Percentiles rank a stretch among this genome's conserved stretches.
Conservation (phyloP, 805 yeast species). For the Cyberlindnera japonica region DNA sequence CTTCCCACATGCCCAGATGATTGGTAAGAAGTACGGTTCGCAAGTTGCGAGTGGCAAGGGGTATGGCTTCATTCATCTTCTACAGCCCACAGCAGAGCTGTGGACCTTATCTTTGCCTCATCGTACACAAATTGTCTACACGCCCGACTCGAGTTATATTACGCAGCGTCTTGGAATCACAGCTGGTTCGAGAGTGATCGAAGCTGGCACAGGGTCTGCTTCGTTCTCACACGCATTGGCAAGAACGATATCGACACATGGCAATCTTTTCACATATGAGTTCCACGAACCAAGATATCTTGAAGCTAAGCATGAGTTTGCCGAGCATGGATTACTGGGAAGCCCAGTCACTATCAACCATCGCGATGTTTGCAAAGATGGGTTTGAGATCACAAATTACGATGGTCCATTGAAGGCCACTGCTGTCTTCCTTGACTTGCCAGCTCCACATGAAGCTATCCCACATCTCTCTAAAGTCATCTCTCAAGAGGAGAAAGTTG, state of each 20-base stretch:
- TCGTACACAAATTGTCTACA: constrained; percentile 94
- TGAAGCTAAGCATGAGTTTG: constrained; percentile 78
- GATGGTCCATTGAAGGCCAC: constrained; percentile 52
- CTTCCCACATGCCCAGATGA: constrained; percentile 80
- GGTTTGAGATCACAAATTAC: constrained; percentile 55
- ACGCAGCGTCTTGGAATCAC: constrained; percentile 74
- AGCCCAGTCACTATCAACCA: constrained; percentile 63
- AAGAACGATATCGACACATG: constrained; percentile 56
- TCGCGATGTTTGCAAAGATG: constrained; percentile 88
- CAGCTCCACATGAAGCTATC: constrained; percentile 96
- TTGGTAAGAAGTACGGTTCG: constrained; percentile 77
- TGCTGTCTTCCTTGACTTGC: constrained; percentile 83
- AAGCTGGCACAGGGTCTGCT: constrained; percentile 98
- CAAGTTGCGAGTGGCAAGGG: constrained; percentile 78
- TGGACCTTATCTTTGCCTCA: constrained; percentile 98
- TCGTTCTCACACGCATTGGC: constrained; percentile 92
- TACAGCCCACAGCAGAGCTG: constrained; percentile 91
- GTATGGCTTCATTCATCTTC: constrained; percentile 78
- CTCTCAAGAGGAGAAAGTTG: constrained; percentile 47
- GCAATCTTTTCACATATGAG: constrained; percentile 79
- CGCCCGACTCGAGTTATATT: constrained; percentile 91
- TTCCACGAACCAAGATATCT: constrained; percentile 80
- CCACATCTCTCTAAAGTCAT: constrained; percentile 62
- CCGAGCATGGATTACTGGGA: constrained; percentile 60
- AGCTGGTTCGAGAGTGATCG: constrained; percentile 77